These are phyloP conservation scores for Erodium texanum DNA, from an alignment of 441 rosid genomes.

Conservation along the genomic window DNA sequence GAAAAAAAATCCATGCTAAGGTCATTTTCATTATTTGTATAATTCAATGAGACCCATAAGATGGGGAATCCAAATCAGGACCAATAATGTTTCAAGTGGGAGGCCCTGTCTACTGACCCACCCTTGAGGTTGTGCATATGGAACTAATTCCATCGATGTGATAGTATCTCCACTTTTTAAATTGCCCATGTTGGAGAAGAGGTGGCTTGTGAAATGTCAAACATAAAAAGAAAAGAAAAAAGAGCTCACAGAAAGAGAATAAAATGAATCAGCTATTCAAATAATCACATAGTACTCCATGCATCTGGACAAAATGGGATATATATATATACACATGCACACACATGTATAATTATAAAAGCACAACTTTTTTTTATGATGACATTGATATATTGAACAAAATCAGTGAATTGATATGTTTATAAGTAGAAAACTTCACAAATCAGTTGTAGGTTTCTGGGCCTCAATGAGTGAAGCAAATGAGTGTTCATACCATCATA, in stretches of 20 bases:
- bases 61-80: background rate
- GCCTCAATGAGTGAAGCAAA: constrained; percentile 15
- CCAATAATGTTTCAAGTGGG: background rate
- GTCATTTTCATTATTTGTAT: background rate
- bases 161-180: background rate
- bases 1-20: background rate
- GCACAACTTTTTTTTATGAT: background rate
- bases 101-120: background rate
- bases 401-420: background rate
- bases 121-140: background rate
- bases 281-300: background rate
- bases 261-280: too few relatives aligned
- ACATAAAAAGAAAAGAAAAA: background rate
- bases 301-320: background rate
- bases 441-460: constrained; percentile 4
- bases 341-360: too few relatives aligned
- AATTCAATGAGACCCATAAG: background rate
- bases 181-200: too few relatives aligned
- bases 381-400: background rate
- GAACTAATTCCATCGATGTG: background rate
- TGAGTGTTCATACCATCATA: constrained; percentile 59
- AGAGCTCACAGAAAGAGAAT: background rate
- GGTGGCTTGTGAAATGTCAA: background rate
- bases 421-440: background rate
- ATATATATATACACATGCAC: background rate